Base-by-base conservation (phyloP, 805 yeast genomes). In the Hanseniaspora mollemarum region DNA sequence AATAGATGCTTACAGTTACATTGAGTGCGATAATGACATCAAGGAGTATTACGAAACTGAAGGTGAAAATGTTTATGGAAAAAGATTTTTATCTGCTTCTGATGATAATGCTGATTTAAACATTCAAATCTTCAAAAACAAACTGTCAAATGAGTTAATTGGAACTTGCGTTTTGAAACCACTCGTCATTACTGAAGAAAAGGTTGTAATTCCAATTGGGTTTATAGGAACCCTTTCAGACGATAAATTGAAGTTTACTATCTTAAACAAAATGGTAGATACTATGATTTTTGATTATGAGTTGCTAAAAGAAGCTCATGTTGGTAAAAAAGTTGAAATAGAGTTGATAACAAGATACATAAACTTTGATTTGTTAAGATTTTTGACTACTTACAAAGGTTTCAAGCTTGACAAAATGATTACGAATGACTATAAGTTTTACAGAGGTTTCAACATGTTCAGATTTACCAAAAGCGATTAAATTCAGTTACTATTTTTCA, bases 151-250 rank as follows among this genome's bases (percentile, higher is more conserved):
- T 12, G 16, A 16, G 3, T 24, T 48, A 1, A 48, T 40, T 19
- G 24, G 41, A 10, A 18, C 40, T 12, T 48, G 51, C 40, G 45
- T 48, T 25, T 15, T 25, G 12, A 26, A 48, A 24, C 45, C 51
- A 25, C 10, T 40, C 8, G 16, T 7, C 2, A 45, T 39, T 7
- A 8, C 7, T 8, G 45, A 48, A 2, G 51, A 40, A 18, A 12
- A 40, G 18, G 19, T 48, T n/a, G 22, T 21, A 3, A 40, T 48
- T 7, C 16, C 15, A 15, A 31, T 48, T 33, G 51, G 51, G 16
- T 48, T 48, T 19, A 40, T 48, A 22, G 51, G 51, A 13, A 40
- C 51, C 5, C 19, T 29, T n/a, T 40, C 51, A 9, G 45, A 48
- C 25, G 18, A 48, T 13, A 48, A 40, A 19, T 24, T 48, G 3